Conservation (phyloP, 164 flowering plant genomes). For the Akebia trifoliata region DNA sequence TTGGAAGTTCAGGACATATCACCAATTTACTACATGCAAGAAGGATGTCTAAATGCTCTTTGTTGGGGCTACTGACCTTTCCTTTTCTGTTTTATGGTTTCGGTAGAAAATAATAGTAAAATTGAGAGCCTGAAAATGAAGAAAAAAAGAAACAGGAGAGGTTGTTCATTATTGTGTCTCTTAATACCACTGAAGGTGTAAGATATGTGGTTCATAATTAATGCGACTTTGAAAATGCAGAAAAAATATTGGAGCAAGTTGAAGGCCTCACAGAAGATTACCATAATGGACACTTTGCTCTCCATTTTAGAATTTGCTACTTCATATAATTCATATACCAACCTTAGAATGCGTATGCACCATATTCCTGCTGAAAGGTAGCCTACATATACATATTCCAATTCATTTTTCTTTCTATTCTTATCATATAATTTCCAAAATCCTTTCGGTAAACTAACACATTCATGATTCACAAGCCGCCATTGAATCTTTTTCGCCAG, state of each 20-base stretch:
- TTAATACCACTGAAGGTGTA: not conserved
- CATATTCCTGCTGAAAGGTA: constrained; percentile 85
- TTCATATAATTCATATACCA: constrained; percentile 83
- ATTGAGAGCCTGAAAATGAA: too few species aligned
- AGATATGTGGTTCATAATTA: not conserved
- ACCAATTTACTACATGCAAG: too few species aligned
- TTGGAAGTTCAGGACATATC: not conserved
- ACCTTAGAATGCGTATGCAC: constrained; percentile 86
- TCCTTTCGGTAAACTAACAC: constrained; percentile 6
- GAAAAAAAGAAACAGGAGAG: not conserved
- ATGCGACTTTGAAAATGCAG: constrained; percentile 36
- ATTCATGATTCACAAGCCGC: constrained; percentile 62
- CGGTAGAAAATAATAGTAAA: too few species aligned
- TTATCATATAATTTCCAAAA: not conserved
- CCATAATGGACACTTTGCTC: constrained; percentile 76
- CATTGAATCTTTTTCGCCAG: constrained; percentile 91
- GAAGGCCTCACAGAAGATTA: constrained; percentile 62
- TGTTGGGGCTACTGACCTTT: too few species aligned
- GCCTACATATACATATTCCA: not conserved
- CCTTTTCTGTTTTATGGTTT: too few species aligned
- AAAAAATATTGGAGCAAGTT: constrained; percentile 89
- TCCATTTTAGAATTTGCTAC: constrained; percentile 89
- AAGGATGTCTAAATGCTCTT: too few species aligned
- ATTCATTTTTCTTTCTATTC: constrained; percentile 1
- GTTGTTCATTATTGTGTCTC: not conserved